A percentile compares a stretch with the other conserved stretches of the same genome.
These are phyloP conservation scores for Flaveria brownii DNA, from an alignment of 129 eudicot genomes.

Conservation along the genomic window DNA sequence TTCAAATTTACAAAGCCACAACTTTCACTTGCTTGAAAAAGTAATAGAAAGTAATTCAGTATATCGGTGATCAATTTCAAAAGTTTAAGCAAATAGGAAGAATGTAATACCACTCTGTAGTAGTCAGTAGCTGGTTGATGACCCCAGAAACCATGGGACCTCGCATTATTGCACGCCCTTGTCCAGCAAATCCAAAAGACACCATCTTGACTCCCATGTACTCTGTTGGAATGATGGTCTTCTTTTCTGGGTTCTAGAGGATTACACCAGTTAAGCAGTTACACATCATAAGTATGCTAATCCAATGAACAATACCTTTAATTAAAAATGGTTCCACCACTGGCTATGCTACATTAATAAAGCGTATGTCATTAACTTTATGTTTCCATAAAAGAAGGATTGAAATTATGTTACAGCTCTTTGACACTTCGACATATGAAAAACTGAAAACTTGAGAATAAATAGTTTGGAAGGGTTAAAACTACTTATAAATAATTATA, in stretches of 20 bases:
- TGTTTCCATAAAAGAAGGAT: conserved; percentile 1
- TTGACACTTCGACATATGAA: neutral
- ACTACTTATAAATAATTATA: neutral
- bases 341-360: neutral
- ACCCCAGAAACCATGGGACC: conserved; percentile 99
- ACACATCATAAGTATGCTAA: neutral
- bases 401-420: neutral
- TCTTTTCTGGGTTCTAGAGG: conserved; percentile 81
- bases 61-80: neutral
- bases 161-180: conserved; percentile 99
- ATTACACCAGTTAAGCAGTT: conserved; percentile 10
- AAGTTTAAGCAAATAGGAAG: conserved; percentile 20
- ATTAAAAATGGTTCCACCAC: neutral
- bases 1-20: neutral
- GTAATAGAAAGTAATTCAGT: neutral
- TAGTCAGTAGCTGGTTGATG: conserved; percentile 88
- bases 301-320: conserved; percentile 2
- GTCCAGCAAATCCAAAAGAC: conserved; percentile 99
- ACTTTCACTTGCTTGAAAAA: neutral
- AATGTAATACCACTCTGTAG: conserved; percentile 82
- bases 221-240: conserved; percentile 94
- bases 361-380: neutral
- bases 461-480: conserved; percentile 7
- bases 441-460: neutral
- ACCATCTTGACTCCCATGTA: conserved; percentile 96